Evolutionary conservation across 352 stramenopile genomes (phyloP).

Genomic region (Plasmopara halstedii): DNA sequence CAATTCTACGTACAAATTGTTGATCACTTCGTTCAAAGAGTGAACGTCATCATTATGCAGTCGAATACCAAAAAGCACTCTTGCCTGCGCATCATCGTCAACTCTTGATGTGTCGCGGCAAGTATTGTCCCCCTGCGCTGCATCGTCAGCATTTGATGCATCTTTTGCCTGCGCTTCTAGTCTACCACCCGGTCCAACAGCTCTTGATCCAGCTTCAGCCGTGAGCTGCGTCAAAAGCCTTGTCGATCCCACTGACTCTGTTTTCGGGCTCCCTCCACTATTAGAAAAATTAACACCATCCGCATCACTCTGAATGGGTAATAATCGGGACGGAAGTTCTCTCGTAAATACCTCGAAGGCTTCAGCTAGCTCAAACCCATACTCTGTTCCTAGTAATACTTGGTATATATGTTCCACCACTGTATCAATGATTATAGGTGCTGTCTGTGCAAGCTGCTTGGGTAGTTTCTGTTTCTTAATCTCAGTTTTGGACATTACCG

Average conservation of each 20-base stretch:
- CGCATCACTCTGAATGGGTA: conserved; percentile 29
- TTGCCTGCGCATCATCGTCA: conserved; percentile 1
- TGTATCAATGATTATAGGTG: conserved; percentile 60
- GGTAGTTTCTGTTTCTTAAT: conserved; percentile 56
- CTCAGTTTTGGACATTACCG: conserved; percentile 24
- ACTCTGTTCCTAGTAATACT: conserved; percentile 50
- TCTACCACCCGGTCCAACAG: conserved; percentile 18
- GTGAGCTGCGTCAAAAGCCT: conserved; percentile 17
- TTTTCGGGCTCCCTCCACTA: conserved; percentile 2
- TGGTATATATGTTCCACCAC: conserved; percentile 75
- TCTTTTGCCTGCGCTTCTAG: conserved; percentile 12
- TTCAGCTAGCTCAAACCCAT: conserved; percentile 63
- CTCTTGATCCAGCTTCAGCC: conserved; percentile 10
- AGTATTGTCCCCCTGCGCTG: conserved; percentile 13
- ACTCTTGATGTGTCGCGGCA: conserved; percentile 7
- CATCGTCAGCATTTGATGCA: too few relatives aligned
- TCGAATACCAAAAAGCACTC: conserved; percentile 45
- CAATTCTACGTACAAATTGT: conserved; percentile 48
- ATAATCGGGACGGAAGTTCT: conserved; percentile 37
- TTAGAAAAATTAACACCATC: conserved; percentile 4
- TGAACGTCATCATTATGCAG: conserved; percentile 84
- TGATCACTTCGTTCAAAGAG: conserved; percentile 64
- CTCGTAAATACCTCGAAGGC: conserved; percentile 63
- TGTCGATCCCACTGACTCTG: conserved; percentile 5
- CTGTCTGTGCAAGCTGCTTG: conserved; percentile 41